These are phyloP conservation scores for Mycena floridula DNA, from an alignment of 768 basidiomycete genomes.

Conservation along the genomic window DNA sequence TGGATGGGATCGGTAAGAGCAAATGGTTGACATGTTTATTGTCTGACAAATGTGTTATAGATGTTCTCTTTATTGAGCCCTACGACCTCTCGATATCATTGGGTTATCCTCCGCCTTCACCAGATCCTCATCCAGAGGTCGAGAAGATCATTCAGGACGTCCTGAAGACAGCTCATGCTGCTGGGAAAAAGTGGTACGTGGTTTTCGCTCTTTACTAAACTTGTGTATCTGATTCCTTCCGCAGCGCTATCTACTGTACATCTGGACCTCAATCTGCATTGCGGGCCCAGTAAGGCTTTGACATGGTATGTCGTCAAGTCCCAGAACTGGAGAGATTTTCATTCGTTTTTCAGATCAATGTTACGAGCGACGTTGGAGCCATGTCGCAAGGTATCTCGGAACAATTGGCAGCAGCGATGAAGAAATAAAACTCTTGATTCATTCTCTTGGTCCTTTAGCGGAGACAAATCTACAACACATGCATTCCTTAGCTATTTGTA, in stretches of 20 bases:
- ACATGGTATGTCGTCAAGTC: constrained; percentile 30
- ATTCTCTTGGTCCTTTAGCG: too few species aligned
- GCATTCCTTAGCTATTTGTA: too few species aligned
- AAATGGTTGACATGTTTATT: constrained; percentile 5
- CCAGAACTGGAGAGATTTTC: constrained; percentile 2
- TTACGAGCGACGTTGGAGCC: constrained; percentile 27
- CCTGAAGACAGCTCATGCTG: constrained; percentile 39
- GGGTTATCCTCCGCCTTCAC: constrained; percentile 54
- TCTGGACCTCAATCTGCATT: constrained; percentile 36
- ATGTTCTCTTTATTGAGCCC: constrained; percentile 58
- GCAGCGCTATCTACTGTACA: constrained; percentile 43
- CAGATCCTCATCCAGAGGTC: constrained; percentile 59
- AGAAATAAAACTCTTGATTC: too few species aligned
- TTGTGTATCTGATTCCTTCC: not conserved
- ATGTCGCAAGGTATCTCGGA: constrained; percentile 17
- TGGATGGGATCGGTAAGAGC: constrained; percentile 54
- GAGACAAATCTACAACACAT: too few species aligned
- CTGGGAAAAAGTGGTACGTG: constrained; percentile 59
- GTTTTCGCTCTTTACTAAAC: too few species aligned
- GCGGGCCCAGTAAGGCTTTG: constrained; percentile 45
- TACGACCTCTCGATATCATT: constrained; percentile 62
- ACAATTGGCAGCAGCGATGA: not conserved
- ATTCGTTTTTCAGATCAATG: constrained; percentile 26
- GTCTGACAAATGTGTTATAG: constrained; percentile 16
- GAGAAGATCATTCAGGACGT: constrained; percentile 55